These are phyloP conservation scores for Venturiaceae sp. DNA, from an alignment of 2,329 filamentous ascomycete species.

Conservation along the genomic window DNA sequence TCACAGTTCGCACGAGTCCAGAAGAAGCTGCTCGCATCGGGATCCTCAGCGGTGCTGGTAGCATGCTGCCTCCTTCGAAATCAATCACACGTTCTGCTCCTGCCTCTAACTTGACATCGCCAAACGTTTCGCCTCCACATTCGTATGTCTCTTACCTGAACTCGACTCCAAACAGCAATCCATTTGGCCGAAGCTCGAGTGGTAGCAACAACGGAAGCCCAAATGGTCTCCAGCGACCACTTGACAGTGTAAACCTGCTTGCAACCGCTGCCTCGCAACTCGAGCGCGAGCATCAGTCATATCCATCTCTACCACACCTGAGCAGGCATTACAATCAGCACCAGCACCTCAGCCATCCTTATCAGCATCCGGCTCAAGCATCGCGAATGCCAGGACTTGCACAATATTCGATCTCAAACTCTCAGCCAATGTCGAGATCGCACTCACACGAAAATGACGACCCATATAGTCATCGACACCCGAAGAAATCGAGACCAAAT, in stretches of 20 bases:
- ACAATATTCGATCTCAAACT: constrained; percentile 48
- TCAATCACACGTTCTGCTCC: constrained; percentile 83
- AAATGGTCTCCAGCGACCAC: constrained; percentile 38
- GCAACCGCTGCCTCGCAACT: constrained; percentile 60
- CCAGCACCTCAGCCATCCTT: constrained; percentile 25
- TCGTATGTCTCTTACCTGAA: constrained; percentile 49
- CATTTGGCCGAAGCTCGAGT: constrained; percentile 39
- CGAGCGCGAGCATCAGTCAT: constrained; percentile 49
- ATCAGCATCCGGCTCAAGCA: constrained; percentile 33
- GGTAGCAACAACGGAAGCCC: constrained; percentile 23
- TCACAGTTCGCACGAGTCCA: constrained; percentile 47
- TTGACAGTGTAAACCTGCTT: constrained; percentile 60
- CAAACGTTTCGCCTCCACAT: constrained; percentile 91
- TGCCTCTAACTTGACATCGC: constrained; percentile 76
- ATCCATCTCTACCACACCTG: constrained; percentile 23
- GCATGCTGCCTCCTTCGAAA: constrained; percentile 68
- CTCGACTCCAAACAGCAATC: constrained; percentile 46
- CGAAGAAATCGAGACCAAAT: constrained; percentile 85
- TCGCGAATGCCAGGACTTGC: constrained; percentile 48
- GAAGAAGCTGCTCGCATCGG: constrained; percentile 38
- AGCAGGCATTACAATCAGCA: constrained; percentile 24
- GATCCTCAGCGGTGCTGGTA: constrained; percentile 37
- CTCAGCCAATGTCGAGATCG: constrained; percentile 80
- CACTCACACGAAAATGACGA: constrained; percentile 79
- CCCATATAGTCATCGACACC: constrained; percentile 63